phyloP scores from a whole-genome alignment of 306 rosid genomes.

The Castanea sativa region DNA sequence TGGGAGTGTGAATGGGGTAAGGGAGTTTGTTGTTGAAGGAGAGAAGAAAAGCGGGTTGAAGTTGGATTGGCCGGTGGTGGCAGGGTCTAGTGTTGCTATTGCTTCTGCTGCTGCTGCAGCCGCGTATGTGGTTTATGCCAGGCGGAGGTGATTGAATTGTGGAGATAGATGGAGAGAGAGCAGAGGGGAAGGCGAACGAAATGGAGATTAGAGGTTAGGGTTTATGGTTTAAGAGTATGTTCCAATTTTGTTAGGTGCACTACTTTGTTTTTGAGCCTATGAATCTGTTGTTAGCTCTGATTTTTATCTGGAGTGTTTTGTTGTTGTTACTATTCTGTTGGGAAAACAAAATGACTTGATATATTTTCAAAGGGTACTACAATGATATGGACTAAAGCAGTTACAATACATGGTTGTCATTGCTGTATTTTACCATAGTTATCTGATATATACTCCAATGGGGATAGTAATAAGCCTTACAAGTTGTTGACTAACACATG shows the following conservation, averaged over 20 bases:
- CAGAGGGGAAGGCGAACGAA: slow-evolving; percentile 15
- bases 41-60: slow-evolving; percentile 45
- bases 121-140: slow-evolving; percentile 39
- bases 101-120: slow-evolving; percentile 44
- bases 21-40: slow-evolving; percentile 32
- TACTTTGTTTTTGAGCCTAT: slow-evolving; percentile 44
- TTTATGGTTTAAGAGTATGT: slow-evolving; percentile 28
- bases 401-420: slow-evolving; percentile 3
- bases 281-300: slow-evolving; percentile 40
- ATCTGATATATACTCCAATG: not conserved
- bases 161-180: slow-evolving; percentile 1
- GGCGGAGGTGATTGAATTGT: slow-evolving; percentile 45
- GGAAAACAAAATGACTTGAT: slow-evolving; percentile 26
- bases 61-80: slow-evolving; percentile 59
- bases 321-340: slow-evolving; percentile 18
- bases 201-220: slow-evolving; percentile 51
- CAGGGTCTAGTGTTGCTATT: slow-evolving; percentile 69
- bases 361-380: slow-evolving; percentile 24
- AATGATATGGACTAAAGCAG: slow-evolving; percentile 15
- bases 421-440: slow-evolving; percentile 12
- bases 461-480: not conserved
- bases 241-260: slow-evolving; percentile 70
- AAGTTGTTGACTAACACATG: slow-evolving; percentile 2
- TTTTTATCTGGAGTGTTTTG: slow-evolving; percentile 30
- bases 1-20: slow-evolving; percentile 42